Evolutionary conservation across 2,329 filamentous ascomycete species (phyloP).

Genomic region (Ascochyta koolunga): DNA sequence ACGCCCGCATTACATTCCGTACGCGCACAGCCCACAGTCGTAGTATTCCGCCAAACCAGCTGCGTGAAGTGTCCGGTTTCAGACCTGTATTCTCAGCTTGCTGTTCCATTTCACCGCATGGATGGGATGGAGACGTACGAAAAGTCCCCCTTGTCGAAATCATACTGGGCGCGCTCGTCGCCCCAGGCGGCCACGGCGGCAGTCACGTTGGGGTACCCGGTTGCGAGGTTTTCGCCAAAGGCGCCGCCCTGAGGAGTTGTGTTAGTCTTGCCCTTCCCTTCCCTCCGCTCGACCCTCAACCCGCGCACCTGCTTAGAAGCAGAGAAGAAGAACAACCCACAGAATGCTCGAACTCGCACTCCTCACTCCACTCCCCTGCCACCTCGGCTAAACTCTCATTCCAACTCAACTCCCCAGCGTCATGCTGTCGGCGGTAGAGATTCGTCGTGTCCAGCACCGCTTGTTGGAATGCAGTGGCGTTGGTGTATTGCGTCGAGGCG

Average conservation of each 20-base stretch:
- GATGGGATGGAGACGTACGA: conserved; percentile 43
- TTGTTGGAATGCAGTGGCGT: conserved; percentile 50
- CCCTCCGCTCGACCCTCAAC: no score
- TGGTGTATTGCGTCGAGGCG: conserved; percentile 46
- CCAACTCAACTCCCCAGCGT: conserved; percentile 65
- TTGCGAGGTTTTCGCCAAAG: conserved; percentile 76
- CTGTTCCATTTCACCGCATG: background rate
- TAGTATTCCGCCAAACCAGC: conserved; percentile 34
- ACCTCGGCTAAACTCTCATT: conserved; percentile 67
- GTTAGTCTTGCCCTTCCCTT: no score
- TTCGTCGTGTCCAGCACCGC: conserved; percentile 72
- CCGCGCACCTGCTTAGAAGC: no score
- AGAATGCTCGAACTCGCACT: conserved; percentile 61
- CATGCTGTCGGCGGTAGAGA: conserved; percentile 67
- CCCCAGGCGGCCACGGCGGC: conserved; percentile 71
- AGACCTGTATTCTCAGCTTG: conserved; percentile 48
- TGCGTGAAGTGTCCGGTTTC: conserved; percentile 39
- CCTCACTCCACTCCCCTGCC: conserved; percentile 58
- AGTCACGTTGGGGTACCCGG: conserved; percentile 67
- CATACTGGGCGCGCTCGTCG: conserved; percentile 62
- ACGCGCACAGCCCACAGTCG: conserved; percentile 31
- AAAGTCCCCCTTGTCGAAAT: conserved; percentile 65
- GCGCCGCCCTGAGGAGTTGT: conserved; percentile 54
- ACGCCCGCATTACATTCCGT: conserved; percentile 21
- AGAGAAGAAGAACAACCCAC: no score